Base-by-base conservation (phyloP, 2,329 filamentous ascomycete species). In the Raffaelea ambrosiae region DNA sequence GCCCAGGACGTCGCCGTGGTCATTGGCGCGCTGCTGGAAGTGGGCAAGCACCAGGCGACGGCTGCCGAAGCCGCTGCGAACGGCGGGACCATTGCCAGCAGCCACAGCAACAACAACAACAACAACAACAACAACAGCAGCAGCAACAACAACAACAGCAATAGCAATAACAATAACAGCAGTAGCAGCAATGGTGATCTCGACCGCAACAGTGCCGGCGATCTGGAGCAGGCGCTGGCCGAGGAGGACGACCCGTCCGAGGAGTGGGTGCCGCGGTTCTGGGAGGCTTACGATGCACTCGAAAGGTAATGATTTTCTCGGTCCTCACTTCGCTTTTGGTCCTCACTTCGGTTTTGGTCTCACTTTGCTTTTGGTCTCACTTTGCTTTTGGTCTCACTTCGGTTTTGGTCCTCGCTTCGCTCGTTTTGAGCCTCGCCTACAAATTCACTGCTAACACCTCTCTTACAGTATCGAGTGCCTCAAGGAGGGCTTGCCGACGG, bases 1-100 rank as follows among this genome's bases (percentile, higher is more conserved):
- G 93, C 93, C 5, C 86, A 91, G 43, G 93, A 98, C 62, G 88
- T 96, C 0, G 88, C 88, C n/a, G 87, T 95, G 16, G 83, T 97
- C 26, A 78, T 97, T 19, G 89, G 89, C 46, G 89, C 91, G 16
- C 84, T 98, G 43, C 77, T 98, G 1, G 93, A 98, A 68, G 89
- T 97, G 23, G 91, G 93, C 23, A 86, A 77, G 59, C 71, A 72
- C 46, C 64, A 61, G 18, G 61, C 70, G 1, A 51, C 63, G 3
- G 42, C 59, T 13, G 66, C 69, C 16, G 52, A 61, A 2, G 55
- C 62, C 2, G 51, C 53, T 10, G 47, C 55, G 3, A 52, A 67
- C 55, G 46, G 66, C 10, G 39, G 31, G n/a, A n/a, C n/a, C n/a
- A n/a, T 69, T 33, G 10, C 8, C 40, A 21, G n/a, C 36, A n/a